A percentile compares a stretch with the other conserved stretches of the same genome.
Conservation (phyloP, 2,329 filamentous ascomycete genomes). For the Fusarium dlaminii region DNA sequence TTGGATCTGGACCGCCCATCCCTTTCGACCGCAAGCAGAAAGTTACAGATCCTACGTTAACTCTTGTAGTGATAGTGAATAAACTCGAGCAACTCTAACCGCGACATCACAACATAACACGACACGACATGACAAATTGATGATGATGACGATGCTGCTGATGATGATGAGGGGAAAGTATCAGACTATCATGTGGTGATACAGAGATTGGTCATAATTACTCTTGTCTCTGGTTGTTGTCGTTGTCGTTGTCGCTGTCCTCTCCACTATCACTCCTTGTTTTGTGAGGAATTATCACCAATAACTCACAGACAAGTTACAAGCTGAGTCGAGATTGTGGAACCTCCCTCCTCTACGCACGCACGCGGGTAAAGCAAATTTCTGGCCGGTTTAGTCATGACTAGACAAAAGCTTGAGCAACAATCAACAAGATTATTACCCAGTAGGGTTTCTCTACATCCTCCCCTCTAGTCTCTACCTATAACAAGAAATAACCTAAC, state of each 20-base stretch:
- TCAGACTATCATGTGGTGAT: conserved; percentile 7
- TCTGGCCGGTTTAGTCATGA: not conserved
- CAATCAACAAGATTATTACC: conserved; percentile 1
- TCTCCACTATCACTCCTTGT: conserved; percentile 7
- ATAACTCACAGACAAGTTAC: conserved; percentile 19
- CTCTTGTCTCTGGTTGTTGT: not conserved
- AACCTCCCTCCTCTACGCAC: not conserved
- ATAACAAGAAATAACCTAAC: not conserved
- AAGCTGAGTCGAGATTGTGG: conserved; percentile 12
- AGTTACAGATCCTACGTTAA: conserved; percentile 7
- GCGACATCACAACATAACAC: not conserved
- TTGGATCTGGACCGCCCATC: conserved; percentile 35
- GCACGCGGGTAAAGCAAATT: conserved; percentile 13
- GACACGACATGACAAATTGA: conserved; percentile 6
- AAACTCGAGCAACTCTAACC: conserved; percentile 7
- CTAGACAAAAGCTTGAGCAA: conserved; percentile 13
- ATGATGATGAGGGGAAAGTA: not conserved
- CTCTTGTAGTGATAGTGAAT: not conserved
- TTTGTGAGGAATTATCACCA: not conserved
- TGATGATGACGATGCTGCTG: conserved; percentile 1
- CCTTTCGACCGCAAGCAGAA: conserved; percentile 31
- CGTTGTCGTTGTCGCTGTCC: not conserved
- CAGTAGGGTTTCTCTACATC: conserved; percentile 10
- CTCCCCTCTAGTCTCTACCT: not conserved
- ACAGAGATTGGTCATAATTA: conserved; percentile 11